Base-by-base conservation (phyloP, 1,284 basidiomycete genomes). In the Takashimella tepidaria region DNA sequence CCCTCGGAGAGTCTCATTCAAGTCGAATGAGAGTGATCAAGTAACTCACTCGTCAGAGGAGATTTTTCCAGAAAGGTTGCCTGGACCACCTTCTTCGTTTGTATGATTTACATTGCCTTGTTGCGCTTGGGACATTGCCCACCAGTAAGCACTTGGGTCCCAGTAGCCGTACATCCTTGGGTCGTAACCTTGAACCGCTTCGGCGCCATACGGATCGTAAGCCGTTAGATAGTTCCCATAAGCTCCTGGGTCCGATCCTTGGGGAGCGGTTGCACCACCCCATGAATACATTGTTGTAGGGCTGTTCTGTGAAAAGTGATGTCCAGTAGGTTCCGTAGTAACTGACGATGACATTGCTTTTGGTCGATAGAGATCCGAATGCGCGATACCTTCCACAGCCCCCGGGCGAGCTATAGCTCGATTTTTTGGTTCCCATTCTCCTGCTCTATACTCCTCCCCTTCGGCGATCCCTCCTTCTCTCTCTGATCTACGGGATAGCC, bases 401-500 rank as follows among this genome's bases (percentile, higher is more conserved):
- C 55, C 53, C 3, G 66, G 66, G 23, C 53, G 49, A 27, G 67
- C 67, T 8, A 64, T 40, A 4, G 49, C 55, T 31, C 68, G 50
- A 19, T 55, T 51, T 42, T 51, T 52, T 0, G 68, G 66, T 2
- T 47, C 46, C 66, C 66, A 70, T 19, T 64, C 56, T 31, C 60
- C 31, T 16, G 31, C 31, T 8, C 31, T 8, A 16, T 37, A 37
- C 31, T 37, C 31, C 16, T 60, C 57, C 4, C 58, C 57, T 20
- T 49, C 58, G 3, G 49, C 60, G 16, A 63, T 51, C n/a, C 62
- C 62, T 5, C 60, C 64, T 52, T 67, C 68, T 26, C 69, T 13
- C 41, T 68, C 63, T 1, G 50, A 49, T 45, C 66, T 64, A 48
- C 55, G 53, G 23, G 57, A 52, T 16, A 66, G 41, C 68, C 68